These are phyloP conservation scores for Xylariaceae sp. DNA, from an alignment of 2,329 filamentous ascomycete genomes.

Conservation along the genomic window DNA sequence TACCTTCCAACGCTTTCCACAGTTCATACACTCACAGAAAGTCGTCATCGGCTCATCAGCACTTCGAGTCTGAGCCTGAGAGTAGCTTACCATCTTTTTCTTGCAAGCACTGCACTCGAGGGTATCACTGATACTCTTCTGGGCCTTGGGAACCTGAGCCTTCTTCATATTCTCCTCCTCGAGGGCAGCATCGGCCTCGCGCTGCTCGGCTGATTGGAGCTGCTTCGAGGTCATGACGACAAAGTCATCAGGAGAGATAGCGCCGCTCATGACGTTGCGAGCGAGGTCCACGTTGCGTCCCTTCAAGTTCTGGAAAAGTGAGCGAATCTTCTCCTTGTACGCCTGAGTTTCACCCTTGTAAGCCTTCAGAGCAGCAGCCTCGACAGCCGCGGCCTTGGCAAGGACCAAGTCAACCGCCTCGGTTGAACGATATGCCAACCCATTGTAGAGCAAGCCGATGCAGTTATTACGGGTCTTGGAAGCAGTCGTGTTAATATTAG, in stretches of 20 bases:
- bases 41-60: constrained; percentile 91
- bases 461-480: constrained; percentile 73
- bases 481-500: constrained; percentile 71
- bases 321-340: constrained; percentile 86
- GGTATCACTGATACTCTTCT: constrained; percentile 84
- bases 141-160: constrained; percentile 86
- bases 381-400: constrained; percentile 72
- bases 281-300: constrained; percentile 78
- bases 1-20: constrained; percentile 69
- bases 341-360: constrained; percentile 66
- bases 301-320: constrained; percentile 91
- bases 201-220: constrained; percentile 80
- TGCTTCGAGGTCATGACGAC: constrained; percentile 86
- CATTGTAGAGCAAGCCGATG: constrained; percentile 90
- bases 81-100: constrained; percentile 91
- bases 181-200: constrained; percentile 67
- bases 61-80: constrained; percentile 88
- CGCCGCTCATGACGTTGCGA: constrained; percentile 66
- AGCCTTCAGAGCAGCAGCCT: constrained; percentile 66
- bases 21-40: constrained; percentile 66
- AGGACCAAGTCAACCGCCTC: constrained; percentile 68
- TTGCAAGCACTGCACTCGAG: constrained; percentile 89
- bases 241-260: constrained; percentile 67
- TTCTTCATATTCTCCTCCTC: constrained; percentile 94
- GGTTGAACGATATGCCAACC: constrained; percentile 65